Evolutionary conservation across 352 stramenopile species (phyloP).

Genomic region (Pythium folliculosum): DNA sequence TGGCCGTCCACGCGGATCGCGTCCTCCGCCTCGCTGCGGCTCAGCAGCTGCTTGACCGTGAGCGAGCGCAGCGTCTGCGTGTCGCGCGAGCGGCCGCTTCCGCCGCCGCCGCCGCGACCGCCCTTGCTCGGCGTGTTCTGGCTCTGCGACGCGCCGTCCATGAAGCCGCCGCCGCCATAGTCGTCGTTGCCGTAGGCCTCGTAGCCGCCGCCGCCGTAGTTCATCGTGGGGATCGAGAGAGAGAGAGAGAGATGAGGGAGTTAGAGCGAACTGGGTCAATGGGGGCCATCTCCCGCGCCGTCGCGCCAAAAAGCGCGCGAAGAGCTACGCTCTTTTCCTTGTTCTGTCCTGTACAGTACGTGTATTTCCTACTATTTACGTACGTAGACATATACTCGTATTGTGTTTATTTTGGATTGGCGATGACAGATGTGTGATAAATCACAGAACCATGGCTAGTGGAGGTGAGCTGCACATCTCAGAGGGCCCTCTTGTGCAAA

Average conservation of each 20-base stretch:
- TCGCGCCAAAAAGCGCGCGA: conserved; percentile 9
- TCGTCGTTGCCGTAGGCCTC: conserved; percentile 75
- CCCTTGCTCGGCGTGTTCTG: conserved; percentile 61
- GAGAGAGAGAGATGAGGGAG: background rate
- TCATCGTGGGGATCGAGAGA: conserved; percentile 41
- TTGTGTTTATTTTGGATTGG: too few species aligned
- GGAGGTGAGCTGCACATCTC: background rate
- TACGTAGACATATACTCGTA: too few species aligned
- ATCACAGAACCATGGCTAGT: too few species aligned
- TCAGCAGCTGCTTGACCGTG: conserved; percentile 87
- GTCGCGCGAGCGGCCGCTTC: conserved; percentile 44
- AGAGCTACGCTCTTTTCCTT: background rate
- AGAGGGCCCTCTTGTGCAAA: background rate
- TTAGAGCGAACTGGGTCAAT: background rate
- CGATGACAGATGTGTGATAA: background rate
- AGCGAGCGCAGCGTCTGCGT: conserved; percentile 92
- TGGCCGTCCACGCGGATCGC: conserved; percentile 86
- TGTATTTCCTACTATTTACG: background rate
- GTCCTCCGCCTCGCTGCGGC: conserved; percentile 59
- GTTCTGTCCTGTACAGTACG: conserved; percentile 4
- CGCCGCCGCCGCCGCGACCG: conserved; percentile 34
- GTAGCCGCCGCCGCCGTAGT: conserved; percentile 57
- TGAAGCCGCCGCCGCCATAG: conserved; percentile 71
- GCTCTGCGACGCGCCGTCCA: conserved; percentile 61
- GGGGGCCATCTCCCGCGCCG: background rate